phyloP scores from a whole-genome alignment of 129 eudicot species.

The Cynara cardunculus region DNA sequence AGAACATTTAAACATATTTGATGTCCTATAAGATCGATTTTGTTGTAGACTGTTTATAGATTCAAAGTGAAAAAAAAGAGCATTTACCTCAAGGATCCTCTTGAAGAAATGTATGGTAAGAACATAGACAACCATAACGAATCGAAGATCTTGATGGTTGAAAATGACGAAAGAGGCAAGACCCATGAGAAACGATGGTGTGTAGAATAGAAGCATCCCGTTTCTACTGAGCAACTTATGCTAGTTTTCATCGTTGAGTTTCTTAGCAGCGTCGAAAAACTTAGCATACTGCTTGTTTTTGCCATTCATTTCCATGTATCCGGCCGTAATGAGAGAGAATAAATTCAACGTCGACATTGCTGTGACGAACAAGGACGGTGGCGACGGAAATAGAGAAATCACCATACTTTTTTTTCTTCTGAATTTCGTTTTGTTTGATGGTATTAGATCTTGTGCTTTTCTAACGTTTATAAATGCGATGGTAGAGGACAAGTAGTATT shows the following conservation, averaged over 20 bases:
- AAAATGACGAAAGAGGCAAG: neutral
- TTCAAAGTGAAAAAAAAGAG: neutral
- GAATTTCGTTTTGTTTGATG: constrained; percentile 17
- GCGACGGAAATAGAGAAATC: constrained; percentile 8
- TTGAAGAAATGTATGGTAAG: neutral
- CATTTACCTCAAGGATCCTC: neutral
- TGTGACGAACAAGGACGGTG: constrained; percentile 10
- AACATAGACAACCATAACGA: neutral
- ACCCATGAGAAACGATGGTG: constrained; percentile 33
- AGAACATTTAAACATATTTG: neutral
- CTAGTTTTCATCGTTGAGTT: neutral
- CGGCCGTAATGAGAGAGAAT: neutral
- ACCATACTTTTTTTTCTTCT: neutral
- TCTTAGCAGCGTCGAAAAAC: constrained; percentile 25
- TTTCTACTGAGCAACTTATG: constrained; percentile 24
- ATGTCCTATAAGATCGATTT: neutral
- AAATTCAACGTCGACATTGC: constrained; percentile 9
- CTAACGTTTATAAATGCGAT: constrained; percentile 6
- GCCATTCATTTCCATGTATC: constrained; percentile 20
- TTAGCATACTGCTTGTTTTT: constrained; percentile 44
- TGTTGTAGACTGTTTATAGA: neutral
- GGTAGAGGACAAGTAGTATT: neutral
- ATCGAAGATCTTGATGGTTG: neutral
- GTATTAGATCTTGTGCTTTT: constrained; percentile 39
- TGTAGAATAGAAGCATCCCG: constrained; percentile 38